These are phyloP conservation scores for Leishmania martiniquensis DNA, from an alignment of 208 protist species.

Conservation along the genomic window DNA sequence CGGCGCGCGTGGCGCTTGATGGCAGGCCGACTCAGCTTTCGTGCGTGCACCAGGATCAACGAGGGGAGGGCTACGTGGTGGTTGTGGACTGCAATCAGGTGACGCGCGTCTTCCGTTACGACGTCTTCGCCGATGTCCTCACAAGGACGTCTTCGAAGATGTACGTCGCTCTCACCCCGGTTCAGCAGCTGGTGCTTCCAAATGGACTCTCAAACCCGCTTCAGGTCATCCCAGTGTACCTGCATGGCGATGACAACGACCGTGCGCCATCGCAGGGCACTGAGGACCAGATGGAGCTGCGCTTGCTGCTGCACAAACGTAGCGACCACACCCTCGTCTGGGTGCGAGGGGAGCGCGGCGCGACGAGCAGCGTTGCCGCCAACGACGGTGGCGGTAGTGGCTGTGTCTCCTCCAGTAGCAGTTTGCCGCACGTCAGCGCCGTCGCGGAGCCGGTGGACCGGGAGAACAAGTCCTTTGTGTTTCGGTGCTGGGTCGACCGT, in stretches of 20 bases:
- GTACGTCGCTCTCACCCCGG: constrained; percentile 25
- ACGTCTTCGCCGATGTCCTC: constrained; percentile 32
- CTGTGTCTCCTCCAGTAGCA: not conserved
- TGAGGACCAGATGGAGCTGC: constrained; percentile 25
- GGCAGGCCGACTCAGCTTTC: constrained; percentile 38
- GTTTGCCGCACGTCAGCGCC: constrained; percentile 10
- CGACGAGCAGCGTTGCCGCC: too few species aligned
- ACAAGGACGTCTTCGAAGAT: not conserved
- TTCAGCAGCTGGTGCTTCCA: constrained; percentile 32
- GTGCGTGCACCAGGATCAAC: constrained; percentile 38
- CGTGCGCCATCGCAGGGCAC: constrained; percentile 16
- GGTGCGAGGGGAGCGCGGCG: constrained; percentile 12
- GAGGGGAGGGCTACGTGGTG: constrained; percentile 46
- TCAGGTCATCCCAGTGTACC: constrained; percentile 28
- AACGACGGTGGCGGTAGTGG: not conserved
- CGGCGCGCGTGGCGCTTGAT: constrained; percentile 32
- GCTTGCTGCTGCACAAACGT: constrained; percentile 41
- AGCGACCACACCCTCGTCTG: constrained; percentile 40
- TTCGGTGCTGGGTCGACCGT: constrained; percentile 49
- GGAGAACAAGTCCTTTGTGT: constrained; percentile 7
- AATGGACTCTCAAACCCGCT: constrained; percentile 29
- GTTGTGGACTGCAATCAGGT: constrained; percentile 32
- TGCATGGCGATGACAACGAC: constrained; percentile 22
- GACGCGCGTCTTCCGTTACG: constrained; percentile 54
- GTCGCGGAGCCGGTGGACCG: constrained; percentile 9